Percentiles rank a stretch among this genome's conserved stretches.
Conservation (phyloP, 2,329 filamentous ascomycete genomes). For the Cephalotrichum gorgonifer region DNA sequence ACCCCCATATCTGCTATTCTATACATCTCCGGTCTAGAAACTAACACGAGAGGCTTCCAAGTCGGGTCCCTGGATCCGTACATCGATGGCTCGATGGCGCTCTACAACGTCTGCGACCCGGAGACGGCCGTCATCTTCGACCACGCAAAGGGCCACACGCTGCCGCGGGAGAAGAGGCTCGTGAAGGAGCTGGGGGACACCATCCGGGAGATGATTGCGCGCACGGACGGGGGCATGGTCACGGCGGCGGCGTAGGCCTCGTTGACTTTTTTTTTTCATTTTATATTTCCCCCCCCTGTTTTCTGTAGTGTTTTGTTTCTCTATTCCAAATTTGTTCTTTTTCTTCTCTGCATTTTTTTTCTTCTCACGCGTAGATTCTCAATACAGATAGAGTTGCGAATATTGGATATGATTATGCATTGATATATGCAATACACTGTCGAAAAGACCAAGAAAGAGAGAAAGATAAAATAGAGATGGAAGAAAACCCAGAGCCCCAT, state of each 20-base stretch:
- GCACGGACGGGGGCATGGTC: neutral
- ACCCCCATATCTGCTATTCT: neutral
- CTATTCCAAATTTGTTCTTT: neutral
- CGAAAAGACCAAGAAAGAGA: too few relatives aligned
- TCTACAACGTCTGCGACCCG: slow-evolving; percentile 51
- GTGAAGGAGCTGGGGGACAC: slow-evolving; percentile 35
- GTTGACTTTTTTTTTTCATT: neutral
- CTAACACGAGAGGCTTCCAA: slow-evolving; percentile 10
- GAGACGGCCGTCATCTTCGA: slow-evolving; percentile 53
- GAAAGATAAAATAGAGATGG: too few relatives aligned
- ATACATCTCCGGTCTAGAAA: neutral
- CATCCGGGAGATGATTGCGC: slow-evolving; percentile 19
- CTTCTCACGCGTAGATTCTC: neutral
- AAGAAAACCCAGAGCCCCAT: too few relatives aligned
- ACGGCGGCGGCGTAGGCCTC: too few relatives aligned
- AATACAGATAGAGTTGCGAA: neutral
- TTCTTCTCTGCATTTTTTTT: neutral
- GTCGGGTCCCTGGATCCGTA: slow-evolving; percentile 49
- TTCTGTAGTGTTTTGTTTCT: neutral
- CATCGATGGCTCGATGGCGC: slow-evolving; percentile 46
- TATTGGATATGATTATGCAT: neutral
- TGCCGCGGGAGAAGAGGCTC: slow-evolving; percentile 41
- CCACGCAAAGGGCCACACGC: slow-evolving; percentile 53
- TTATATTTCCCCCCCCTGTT: neutral
- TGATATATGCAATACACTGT: too few relatives aligned